Conservation (phyloP, 2,329 filamentous ascomycete genomes). For the Phyllosticta citribraziliensis region DNA sequence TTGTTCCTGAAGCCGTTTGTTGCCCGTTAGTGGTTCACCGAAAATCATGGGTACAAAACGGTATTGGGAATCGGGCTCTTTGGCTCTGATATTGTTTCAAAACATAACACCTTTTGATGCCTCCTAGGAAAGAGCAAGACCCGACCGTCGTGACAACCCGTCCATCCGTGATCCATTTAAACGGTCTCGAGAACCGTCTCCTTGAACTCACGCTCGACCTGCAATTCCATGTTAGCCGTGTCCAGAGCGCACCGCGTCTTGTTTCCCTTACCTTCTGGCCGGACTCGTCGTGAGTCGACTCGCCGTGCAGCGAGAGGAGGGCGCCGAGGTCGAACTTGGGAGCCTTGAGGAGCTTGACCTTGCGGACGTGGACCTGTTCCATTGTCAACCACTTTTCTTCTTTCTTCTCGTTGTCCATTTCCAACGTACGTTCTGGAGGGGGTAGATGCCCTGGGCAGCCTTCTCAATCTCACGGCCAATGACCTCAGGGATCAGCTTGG, state of each 20-base stretch:
- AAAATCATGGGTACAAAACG: constrained; percentile 2
- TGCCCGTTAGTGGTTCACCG: constrained; percentile 3
- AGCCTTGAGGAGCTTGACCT: constrained; percentile 98
- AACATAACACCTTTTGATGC: constrained; percentile 31
- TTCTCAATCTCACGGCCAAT: constrained; percentile 99
- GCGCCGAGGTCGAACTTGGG: constrained; percentile 99
- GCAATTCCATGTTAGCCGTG: background rate
- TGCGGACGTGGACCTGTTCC: constrained; percentile 90
- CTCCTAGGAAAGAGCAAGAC: constrained; percentile 21
- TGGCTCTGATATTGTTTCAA: constrained; percentile 12
- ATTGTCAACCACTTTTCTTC: constrained; percentile 15
- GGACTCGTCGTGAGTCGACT: constrained; percentile 90
- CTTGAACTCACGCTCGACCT: constrained; percentile 92
- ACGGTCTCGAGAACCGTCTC: constrained; percentile 90
- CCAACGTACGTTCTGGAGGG: constrained; percentile 81
- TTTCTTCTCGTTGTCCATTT: background rate
- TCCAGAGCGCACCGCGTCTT: background rate
- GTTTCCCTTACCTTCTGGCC: constrained; percentile 72
- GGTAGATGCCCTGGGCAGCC: constrained; percentile 98
- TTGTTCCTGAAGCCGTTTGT: constrained; percentile 2
- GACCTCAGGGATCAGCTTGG: constrained; percentile 98
- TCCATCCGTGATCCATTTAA: constrained; percentile 47
- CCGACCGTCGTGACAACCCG: constrained; percentile 14
- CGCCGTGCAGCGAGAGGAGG: constrained; percentile 92
- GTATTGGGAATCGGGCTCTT: constrained; percentile 10